These are phyloP conservation scores for Malus asiatica DNA, from an alignment of 306 rosid genomes.

Conservation along the genomic window DNA sequence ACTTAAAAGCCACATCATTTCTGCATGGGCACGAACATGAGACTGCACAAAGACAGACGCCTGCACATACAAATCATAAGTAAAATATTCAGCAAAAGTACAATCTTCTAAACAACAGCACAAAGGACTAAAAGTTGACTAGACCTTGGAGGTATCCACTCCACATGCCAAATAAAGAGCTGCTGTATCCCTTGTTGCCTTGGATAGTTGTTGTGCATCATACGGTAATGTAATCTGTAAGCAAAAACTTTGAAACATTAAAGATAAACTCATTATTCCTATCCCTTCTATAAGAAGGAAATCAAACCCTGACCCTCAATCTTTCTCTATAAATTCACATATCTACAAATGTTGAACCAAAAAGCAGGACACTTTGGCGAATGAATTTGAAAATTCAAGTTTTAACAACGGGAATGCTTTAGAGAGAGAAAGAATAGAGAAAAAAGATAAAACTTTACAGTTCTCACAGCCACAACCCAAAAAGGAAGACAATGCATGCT, in stretches of 20 bases:
- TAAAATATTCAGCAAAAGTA: slow-evolving; percentile 10
- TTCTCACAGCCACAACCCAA: neutral
- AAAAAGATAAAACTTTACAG: neutral
- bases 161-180: slow-evolving; percentile 98
- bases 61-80: slow-evolving; percentile 33
- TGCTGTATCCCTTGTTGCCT: slow-evolving; percentile 81
- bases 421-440: neutral
- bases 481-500: neutral
- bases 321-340: neutral
- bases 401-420: neutral
- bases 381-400: neutral
- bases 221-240: slow-evolving; percentile 82
- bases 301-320: neutral
- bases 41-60: slow-evolving; percentile 96
- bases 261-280: neutral
- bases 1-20: slow-evolving; percentile 92
- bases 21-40: slow-evolving; percentile 93
- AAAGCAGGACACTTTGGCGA: neutral
- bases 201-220: slow-evolving; percentile 57
- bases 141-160: slow-evolving; percentile 80
- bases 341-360: neutral
- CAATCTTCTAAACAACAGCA: neutral
- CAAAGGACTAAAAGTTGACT: slow-evolving; percentile 14
- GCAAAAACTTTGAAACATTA: slow-evolving; percentile 2
- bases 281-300: neutral